Evolutionary conservation across 2,329 filamentous ascomycete genomes (phyloP).

Genomic region (Alternaria sp.): DNA sequence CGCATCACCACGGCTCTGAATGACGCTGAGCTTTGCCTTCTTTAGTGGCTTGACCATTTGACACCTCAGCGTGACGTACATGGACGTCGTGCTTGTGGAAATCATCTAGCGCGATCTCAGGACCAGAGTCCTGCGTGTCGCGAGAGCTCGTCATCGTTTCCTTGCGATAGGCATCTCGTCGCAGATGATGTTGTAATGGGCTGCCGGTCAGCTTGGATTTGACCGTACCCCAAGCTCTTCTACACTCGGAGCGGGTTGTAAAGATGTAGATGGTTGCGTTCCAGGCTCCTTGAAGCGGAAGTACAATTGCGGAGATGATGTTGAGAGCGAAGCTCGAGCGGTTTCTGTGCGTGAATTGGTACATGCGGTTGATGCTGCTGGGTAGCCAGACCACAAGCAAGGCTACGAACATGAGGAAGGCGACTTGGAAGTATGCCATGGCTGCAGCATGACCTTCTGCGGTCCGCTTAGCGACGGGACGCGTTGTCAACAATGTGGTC

Average conservation of each 20-base stretch:
- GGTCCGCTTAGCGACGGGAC: background rate
- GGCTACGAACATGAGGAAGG: constrained; percentile 74
- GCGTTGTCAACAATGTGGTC: background rate
- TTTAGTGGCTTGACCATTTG: background rate
- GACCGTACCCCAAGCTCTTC: constrained; percentile 20
- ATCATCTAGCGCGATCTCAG: constrained; percentile 13
- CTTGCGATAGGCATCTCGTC: background rate
- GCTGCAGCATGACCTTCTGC: constrained; percentile 58
- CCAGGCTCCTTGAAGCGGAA: constrained; percentile 85
- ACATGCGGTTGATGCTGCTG: constrained; percentile 73
- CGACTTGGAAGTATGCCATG: constrained; percentile 73
- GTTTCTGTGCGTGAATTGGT: constrained; percentile 65
- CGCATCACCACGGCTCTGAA: background rate
- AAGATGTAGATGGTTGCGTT: constrained; percentile 77
- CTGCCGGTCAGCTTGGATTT: constrained; percentile 15
- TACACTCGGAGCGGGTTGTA: constrained; percentile 38
- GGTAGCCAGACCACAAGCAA: constrained; percentile 77
- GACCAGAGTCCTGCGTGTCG: constrained; percentile 7
- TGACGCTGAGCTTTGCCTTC: background rate
- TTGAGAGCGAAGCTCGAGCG: constrained; percentile 64
- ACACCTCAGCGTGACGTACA: constrained; percentile 1
- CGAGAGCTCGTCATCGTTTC: constrained; percentile 15
- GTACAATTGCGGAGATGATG: constrained; percentile 73
- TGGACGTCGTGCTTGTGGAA: constrained; percentile 9
- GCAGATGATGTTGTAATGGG: background rate